Percentiles rank a stretch among this genome's conserved stretches.
Conservation (phyloP, 169 alveolate genomes). For the Plasmodium reichenowi region DNA sequence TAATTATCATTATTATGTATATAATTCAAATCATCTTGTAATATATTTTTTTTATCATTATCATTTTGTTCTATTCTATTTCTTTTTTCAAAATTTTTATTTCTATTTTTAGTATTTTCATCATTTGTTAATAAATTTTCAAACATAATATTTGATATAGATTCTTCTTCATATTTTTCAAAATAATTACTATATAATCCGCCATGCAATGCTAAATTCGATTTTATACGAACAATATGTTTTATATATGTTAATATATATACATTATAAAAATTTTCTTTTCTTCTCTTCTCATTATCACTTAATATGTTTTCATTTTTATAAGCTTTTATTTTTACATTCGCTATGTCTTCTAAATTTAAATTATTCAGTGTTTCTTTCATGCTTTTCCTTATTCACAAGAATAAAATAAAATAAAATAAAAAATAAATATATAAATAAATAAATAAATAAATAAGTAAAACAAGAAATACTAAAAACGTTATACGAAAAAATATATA, state of each 20-base stretch:
- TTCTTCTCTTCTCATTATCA: conserved; percentile 10
- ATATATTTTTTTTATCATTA: neutral
- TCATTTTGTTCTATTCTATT: neutral
- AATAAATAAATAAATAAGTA: no score
- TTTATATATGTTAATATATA: conserved; percentile 66
- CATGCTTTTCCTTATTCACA: neutral
- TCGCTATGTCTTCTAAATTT: conserved; percentile 52
- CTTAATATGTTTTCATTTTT: conserved; percentile 18
- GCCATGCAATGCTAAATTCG: conserved; percentile 67
- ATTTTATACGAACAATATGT: conserved; percentile 60
- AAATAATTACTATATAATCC: conserved; percentile 68
- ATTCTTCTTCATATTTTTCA: conserved; percentile 70
- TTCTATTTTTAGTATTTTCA: neutral
- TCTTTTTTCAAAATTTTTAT: neutral
- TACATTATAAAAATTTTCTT: conserved; percentile 34
- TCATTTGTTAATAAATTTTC: conserved; percentile 24
- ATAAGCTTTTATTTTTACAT: conserved; percentile 68
- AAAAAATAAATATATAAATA: no score
- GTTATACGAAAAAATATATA: no score
- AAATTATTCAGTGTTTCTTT: conserved; percentile 16
- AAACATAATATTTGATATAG: conserved; percentile 55
- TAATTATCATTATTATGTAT: neutral
- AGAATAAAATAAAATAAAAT: no score
- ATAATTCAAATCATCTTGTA: neutral
- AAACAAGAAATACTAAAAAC: no score